Evolutionary conservation across 495 filamentous ascomycete genomes (phyloP), one percentile per base, ranked within the genome.

Genomic region (Penicillium lividum): DNA sequence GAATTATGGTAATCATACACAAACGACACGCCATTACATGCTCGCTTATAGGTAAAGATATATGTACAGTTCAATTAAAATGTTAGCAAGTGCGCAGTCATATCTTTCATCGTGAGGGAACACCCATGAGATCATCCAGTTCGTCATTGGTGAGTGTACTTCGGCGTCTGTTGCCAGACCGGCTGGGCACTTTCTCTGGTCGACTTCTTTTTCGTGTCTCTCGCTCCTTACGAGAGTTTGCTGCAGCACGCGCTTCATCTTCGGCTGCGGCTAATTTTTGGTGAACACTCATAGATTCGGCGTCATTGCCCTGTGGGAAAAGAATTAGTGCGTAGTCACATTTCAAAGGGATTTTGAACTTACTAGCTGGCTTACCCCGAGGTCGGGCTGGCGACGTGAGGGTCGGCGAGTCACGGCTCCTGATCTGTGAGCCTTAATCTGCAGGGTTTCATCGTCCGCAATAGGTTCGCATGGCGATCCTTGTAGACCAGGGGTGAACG

Each of bases 141-240:
- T 92, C 89, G 74, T 86, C 86, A n/a, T 81, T 84, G 25, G 84
- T 88, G 0, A 92, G 74, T 7, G 89, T 91, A 57, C 88, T 91
- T 44, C 88, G 73, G 63, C 89, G 74, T 51, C 89, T 77, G 47
- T 77, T 81, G 64, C 67, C 73, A 70, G 67, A 70, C 76, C 68
- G 75, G 63, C 66, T 77, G 40, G 67, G 68, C 42, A 61, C 59
- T 62, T 76, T 79, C 48, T 59, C 73, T 58, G 62, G 64, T 30
- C 64, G 78, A 66, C 73, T 83, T 71, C 68, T 70, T 56, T 75
- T 76, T 38, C 69, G 70, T n/a, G 70, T 73, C 54, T 77, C 72
- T 33, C 69, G 72, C 54, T 81, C 74, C 55, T 75, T 78, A 48
- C 72, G 67, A 59, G 60, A 66, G 58, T 60, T 70, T 48, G 70